phyloP scores from a whole-genome alignment of 768 basidiomycete genomes.

The Ephemerocybe angulata region DNA sequence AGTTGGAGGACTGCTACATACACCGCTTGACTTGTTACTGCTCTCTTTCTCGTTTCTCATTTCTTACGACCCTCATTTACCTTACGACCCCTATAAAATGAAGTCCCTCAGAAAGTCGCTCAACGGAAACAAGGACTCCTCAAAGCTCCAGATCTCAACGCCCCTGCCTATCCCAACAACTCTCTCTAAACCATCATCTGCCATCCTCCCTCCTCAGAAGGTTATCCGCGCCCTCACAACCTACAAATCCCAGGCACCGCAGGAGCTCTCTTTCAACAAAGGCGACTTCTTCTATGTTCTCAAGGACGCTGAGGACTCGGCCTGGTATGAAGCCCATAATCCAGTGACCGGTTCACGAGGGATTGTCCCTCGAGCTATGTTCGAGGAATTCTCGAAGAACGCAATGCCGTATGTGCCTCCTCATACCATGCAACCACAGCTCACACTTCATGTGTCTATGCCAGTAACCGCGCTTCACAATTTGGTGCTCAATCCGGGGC shows the following conservation, averaged over 20 bases:
- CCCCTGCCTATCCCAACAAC: slow-evolving; percentile 57
- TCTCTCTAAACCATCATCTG: slow-evolving; percentile 65
- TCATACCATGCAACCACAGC: slow-evolving; percentile 9
- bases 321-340: slow-evolving; percentile 94
- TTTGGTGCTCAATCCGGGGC: slow-evolving; percentile 24
- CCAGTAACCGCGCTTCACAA: slow-evolving; percentile 43
- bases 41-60: not conserved
- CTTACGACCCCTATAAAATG: slow-evolving; percentile 41
- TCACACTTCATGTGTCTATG: slow-evolving; percentile 6
- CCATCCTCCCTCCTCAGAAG: slow-evolving; percentile 85
- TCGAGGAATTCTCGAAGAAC: slow-evolving; percentile 87
- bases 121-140: slow-evolving; percentile 57
- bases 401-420: slow-evolving; percentile 50
- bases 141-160: slow-evolving; percentile 64
- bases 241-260: slow-evolving; percentile 68
- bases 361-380: slow-evolving; percentile 80
- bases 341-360: slow-evolving; percentile 89
- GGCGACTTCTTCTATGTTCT: slow-evolving; percentile 99
- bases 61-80: slow-evolving; percentile 8
- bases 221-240: slow-evolving; percentile 82
- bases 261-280: slow-evolving; percentile 85
- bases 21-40: not conserved
- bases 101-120: slow-evolving; percentile 82
- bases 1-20: slow-evolving; percentile 1
- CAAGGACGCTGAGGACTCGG: slow-evolving; percentile 54